Evolutionary conservation across 2,329 filamentous ascomycete genomes (phyloP), one percentile per base, ranked within the genome.

Genomic region (Hirsutella minnesotensis): DNA sequence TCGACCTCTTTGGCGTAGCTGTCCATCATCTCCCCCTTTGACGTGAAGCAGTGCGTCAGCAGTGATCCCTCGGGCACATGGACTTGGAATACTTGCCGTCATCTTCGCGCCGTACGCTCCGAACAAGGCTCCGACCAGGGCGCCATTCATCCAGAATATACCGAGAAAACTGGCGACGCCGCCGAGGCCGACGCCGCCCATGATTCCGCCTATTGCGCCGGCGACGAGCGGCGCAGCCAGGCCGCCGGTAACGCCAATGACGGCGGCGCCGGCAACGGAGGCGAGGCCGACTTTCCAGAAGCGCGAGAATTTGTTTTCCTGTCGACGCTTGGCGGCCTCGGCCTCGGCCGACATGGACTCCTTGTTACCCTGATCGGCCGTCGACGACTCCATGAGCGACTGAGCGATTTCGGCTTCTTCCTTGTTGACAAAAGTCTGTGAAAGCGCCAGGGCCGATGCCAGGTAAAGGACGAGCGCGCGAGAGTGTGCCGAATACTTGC

Each of bases 261-360:
- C 68, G 0, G 85, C 86, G 2, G 90, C 90, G 10, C 90, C 90
- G 0, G 86, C 88, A 0, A 94, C 86, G 9, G 84, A 86, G 0
- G 89, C 90, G 21, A 95, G 69, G 0, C 89, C 87, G 18, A 95
- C 87, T 58, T 95, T 95, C 86, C 86, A 94, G 58, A 83, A 83
- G 9, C 88, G 71, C 18, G 77, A 71, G 9, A 73, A 65, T 51
- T 84, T 78, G 43, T 83, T 84, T 46, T 85, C 75, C 48, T 89
- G 79, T 13, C 74, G 74, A 42, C 82, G 78, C 57, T 83, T 84
- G 55, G 83, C 77, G 0, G 79, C 80, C 57, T 92, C 87, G 1
- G 81, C 77, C 47, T 89, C 83, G 1, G 83, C 85, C 0, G 80
- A 81, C 68, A 94, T 81, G 37, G 54, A 50, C 19, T 72, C 47